phyloP scores from a whole-genome alignment of 129 eudicot species.

The Ambrosia artemisiifolia region DNA sequence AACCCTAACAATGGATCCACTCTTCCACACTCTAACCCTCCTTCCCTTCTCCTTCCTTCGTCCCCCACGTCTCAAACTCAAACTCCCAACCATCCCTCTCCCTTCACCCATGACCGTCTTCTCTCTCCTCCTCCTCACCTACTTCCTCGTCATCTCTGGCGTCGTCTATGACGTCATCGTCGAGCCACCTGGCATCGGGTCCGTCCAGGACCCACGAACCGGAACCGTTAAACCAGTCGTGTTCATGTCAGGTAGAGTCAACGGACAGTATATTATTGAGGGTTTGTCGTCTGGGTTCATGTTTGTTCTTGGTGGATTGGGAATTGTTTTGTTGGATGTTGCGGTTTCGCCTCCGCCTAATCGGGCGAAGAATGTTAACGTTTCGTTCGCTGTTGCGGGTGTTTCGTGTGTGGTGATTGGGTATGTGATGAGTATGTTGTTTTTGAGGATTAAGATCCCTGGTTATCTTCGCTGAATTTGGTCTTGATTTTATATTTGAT shows the following conservation, averaged over 20 bases:
- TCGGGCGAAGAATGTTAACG: slow-evolving; percentile 62
- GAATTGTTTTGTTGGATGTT: slow-evolving; percentile 72
- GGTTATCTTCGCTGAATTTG: slow-evolving; percentile 65
- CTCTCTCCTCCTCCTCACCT: slow-evolving; percentile 83
- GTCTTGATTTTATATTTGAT: too few relatives aligned
- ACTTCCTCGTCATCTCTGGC: slow-evolving; percentile 96
- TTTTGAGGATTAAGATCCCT: slow-evolving; percentile 90
- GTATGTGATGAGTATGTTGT: slow-evolving; percentile 94
- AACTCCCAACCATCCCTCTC: slow-evolving; percentile 69
- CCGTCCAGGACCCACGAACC: slow-evolving; percentile 67
- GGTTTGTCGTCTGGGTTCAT: slow-evolving; percentile 88
- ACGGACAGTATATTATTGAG: slow-evolving; percentile 92
- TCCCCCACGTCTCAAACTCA: slow-evolving; percentile 87
- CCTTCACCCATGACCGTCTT: slow-evolving; percentile 79
- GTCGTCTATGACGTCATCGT: slow-evolving; percentile 95
- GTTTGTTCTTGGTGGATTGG: slow-evolving; percentile 90
- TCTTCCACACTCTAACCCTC: slow-evolving; percentile 46
- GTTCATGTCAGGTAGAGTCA: slow-evolving; percentile 83
- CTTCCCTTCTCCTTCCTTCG: slow-evolving; percentile 78
- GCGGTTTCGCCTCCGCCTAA: slow-evolving; percentile 56
- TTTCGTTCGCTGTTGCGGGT: slow-evolving; percentile 66
- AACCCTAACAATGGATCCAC: slow-evolving; percentile 53
- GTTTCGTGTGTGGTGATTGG: slow-evolving; percentile 53
- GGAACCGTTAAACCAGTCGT: slow-evolving; percentile 84
- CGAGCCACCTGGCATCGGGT: slow-evolving; percentile 96